Percentiles rank a stretch among this genome's conserved stretches.
phyloP scores from a whole-genome alignment of 257 asterid species.

The Buddleja alternifolia region DNA sequence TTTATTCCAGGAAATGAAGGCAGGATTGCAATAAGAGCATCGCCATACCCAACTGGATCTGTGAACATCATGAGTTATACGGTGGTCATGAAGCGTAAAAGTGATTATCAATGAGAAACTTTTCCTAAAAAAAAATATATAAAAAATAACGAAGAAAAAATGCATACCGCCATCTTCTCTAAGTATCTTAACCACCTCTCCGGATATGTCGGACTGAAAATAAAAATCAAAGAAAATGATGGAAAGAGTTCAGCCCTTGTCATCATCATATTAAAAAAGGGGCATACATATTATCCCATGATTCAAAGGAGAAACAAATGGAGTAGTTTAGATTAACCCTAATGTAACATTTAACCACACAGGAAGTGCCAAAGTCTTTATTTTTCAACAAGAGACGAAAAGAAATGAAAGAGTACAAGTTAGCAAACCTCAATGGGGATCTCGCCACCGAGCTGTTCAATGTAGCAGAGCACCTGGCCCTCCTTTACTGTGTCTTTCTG shows the following conservation, averaged over 20 bases:
- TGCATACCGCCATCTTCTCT: constrained; percentile 77
- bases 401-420: background rate
- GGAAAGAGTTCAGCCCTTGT: background rate
- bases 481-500: constrained; percentile 88
- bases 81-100: background rate
- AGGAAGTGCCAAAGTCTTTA: background rate
- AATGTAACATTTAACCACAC: background rate
- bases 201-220: constrained; percentile 65
- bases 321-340: background rate
- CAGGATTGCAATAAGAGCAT: constrained; percentile 73
- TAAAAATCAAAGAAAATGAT: background rate
- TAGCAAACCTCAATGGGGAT: constrained; percentile 79
- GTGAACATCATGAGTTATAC: constrained; percentile 23
- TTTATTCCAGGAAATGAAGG: constrained; percentile 94
- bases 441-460: constrained; percentile 87
- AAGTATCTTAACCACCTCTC: constrained; percentile 83
- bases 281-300: background rate
- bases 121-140: background rate
- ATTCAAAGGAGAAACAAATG: background rate
- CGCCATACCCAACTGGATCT: constrained; percentile 90
- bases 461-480: constrained; percentile 88
- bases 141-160: background rate
- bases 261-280: background rate
- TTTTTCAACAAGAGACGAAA: background rate
- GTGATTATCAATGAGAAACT: background rate